Percentiles rank a stretch among this genome's conserved stretches.
These are phyloP conservation scores for Aspergillus proliferans DNA, from an alignment of 2,329 filamentous ascomycete species.

Conservation along the genomic window DNA sequence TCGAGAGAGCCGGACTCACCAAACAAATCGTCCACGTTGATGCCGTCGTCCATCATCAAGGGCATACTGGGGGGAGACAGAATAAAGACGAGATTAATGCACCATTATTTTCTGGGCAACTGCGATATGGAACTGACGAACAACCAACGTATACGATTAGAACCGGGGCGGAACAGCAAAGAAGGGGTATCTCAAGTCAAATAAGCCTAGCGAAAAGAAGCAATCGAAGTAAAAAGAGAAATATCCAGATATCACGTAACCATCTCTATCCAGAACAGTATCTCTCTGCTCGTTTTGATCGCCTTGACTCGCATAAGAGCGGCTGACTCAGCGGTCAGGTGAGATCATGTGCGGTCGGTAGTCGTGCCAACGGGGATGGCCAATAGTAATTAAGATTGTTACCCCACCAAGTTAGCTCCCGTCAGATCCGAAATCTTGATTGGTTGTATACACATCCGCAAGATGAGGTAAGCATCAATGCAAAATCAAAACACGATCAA, in stretches of 20 bases:
- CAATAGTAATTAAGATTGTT: slow-evolving; percentile 3
- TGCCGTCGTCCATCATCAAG: slow-evolving; percentile 51
- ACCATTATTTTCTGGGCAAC: neutral
- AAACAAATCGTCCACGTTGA: slow-evolving; percentile 69
- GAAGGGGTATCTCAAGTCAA: neutral
- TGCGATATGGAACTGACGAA: neutral
- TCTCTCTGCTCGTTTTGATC: neutral
- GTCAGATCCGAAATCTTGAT: slow-evolving; percentile 9
- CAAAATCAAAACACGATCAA: neutral
- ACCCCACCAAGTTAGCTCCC: slow-evolving; percentile 1
- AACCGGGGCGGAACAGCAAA: neutral
- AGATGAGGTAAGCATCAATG: neutral
- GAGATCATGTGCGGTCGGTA: slow-evolving; percentile 12
- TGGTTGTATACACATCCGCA: slow-evolving; percentile 4
- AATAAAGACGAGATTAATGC: neutral
- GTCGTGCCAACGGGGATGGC: slow-evolving; percentile 13
- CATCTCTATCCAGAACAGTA: neutral
- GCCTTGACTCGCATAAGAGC: neutral
- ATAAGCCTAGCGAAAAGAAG: neutral
- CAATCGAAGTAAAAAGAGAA: neutral
- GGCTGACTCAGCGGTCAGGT: slow-evolving; percentile 14
- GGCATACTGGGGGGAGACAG: slow-evolving; percentile 32
- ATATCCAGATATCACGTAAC: neutral
- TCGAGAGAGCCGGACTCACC: slow-evolving; percentile 56
- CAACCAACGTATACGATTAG: neutral